Conservation (phyloP, 2,329 filamentous ascomycete genomes). For the Periconia sp. region DNA sequence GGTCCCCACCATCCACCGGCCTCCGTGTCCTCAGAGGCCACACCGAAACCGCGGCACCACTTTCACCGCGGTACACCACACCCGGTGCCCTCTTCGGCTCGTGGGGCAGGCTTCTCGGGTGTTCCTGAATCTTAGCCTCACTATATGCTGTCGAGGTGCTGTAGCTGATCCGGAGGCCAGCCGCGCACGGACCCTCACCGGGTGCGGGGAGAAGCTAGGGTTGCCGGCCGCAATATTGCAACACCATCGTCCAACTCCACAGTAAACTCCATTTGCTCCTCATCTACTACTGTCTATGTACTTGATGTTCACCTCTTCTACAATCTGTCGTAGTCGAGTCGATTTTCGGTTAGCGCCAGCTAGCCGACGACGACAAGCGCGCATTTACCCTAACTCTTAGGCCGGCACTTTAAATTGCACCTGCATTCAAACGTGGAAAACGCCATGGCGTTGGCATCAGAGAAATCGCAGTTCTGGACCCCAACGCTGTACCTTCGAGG, state of each 20-base stretch:
- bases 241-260: too few relatives aligned
- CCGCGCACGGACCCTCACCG: not conserved
- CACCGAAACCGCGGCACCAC: constrained; percentile 17
- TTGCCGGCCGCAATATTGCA: constrained; percentile 1
- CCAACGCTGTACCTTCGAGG: too few relatives aligned
- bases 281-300: not conserved
- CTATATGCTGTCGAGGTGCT: not conserved
- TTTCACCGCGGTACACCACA: constrained; percentile 22
- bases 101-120: constrained; percentile 13
- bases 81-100: constrained; percentile 27
- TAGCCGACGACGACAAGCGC: too few relatives aligned
- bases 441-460: too few relatives aligned
- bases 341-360: too few relatives aligned
- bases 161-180: not conserved
- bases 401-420: too few relatives aligned
- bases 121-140: constrained; percentile 21
- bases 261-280: too few relatives aligned
- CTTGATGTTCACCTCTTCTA: not conserved
- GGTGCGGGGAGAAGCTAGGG: constrained; percentile 4
- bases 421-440: too few relatives aligned
- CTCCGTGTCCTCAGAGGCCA: constrained; percentile 20
- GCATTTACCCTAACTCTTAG: too few relatives aligned
- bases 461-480: too few relatives aligned
- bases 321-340: too few relatives aligned
- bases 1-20: constrained; percentile 38